Percentiles rank a stretch among this genome's conserved stretches.
Evolutionary conservation across 208 protist genomes (phyloP).

Genomic region (Trypanosoma avium): DNA sequence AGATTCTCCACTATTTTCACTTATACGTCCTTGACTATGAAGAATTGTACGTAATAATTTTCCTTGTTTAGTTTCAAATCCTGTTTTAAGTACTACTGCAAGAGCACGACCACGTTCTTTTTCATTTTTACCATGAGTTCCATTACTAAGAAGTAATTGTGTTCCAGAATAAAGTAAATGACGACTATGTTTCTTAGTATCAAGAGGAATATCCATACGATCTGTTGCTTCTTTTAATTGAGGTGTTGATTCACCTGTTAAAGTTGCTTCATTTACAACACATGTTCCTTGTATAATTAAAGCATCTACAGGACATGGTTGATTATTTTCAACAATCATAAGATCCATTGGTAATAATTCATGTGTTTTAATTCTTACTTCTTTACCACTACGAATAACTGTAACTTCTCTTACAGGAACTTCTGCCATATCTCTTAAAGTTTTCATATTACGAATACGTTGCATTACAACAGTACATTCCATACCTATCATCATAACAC

Average conservation of each 20-base stretch:
- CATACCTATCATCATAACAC: constrained; percentile 97
- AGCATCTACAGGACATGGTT: constrained; percentile 93
- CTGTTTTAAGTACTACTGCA: constrained; percentile 98
- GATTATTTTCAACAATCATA: constrained; percentile 82
- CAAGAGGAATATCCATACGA: constrained; percentile 57
- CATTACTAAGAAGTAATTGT: constrained; percentile 89
- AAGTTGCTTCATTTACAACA: constrained; percentile 98
- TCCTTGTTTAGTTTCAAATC: constrained; percentile 98
- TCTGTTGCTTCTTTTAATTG: constrained; percentile 95
- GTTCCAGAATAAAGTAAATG: constrained; percentile 96
- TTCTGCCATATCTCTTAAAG: constrained; percentile 92
- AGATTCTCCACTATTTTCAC: constrained; percentile 94
- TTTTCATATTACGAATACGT: constrained; percentile 92
- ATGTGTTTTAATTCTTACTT: constrained; percentile 59
- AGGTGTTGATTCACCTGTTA: constrained; percentile 99
- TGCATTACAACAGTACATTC: constrained; percentile 95
- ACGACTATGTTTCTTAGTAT: constrained; percentile 86
- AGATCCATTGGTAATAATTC: constrained; percentile 96
- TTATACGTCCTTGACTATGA: constrained; percentile 93
- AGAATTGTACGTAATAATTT: constrained; percentile 94
- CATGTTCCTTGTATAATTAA: constrained; percentile 94
- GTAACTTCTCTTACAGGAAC: constrained; percentile 79
- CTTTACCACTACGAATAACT: constrained; percentile 66
- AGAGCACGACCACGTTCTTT: constrained; percentile 62
- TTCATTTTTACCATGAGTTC: constrained; percentile 49